Evolutionary conservation across 805 yeast species (phyloP).

Genomic region (Scheffersomyces spartinae): DNA sequence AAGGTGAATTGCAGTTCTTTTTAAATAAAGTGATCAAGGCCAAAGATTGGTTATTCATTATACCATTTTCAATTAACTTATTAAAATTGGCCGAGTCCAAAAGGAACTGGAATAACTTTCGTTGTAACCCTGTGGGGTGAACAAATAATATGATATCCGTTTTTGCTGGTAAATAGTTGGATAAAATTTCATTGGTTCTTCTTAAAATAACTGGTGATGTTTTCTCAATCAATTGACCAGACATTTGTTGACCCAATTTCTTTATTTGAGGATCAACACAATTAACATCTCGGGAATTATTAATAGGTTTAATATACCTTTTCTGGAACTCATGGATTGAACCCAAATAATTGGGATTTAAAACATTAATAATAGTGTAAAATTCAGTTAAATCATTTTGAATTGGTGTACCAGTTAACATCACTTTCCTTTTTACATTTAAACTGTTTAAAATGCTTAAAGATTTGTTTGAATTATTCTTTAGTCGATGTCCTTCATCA

Average conservation of each 20-base stretch:
- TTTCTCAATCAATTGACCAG: constrained; percentile 50
- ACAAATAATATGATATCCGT: constrained; percentile 71
- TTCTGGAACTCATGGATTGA: constrained; percentile 42
- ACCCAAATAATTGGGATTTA: constrained; percentile 79
- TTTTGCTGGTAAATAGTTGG: constrained; percentile 55
- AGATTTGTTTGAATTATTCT: constrained; percentile 62
- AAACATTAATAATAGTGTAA: constrained; percentile 66
- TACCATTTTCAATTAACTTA: constrained; percentile 14
- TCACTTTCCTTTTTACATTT: constrained; percentile 42
- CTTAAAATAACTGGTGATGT: constrained; percentile 64
- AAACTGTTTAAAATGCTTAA: constrained; percentile 49
- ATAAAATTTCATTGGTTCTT: constrained; percentile 49
- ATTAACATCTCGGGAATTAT: constrained; percentile 51
- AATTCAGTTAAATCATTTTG: constrained; percentile 87
- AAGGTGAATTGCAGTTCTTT: constrained; percentile 78
- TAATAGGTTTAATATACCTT: constrained; percentile 58
- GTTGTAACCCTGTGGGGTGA: constrained; percentile 58
- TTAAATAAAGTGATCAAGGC: constrained; percentile 63
- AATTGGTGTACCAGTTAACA: constrained; percentile 85
- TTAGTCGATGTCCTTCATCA: constrained; percentile 92
- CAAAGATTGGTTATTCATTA: constrained; percentile 35
- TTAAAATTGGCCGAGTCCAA: constrained; percentile 24
- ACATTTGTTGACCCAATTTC: constrained; percentile 46
- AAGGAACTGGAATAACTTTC: constrained; percentile 41
- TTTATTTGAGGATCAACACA: constrained; percentile 39